Evolutionary conservation across 2,329 filamentous ascomycete genomes (phyloP), one percentile per base, ranked within the genome.

Genomic region (Aspergillus piperis): DNA sequence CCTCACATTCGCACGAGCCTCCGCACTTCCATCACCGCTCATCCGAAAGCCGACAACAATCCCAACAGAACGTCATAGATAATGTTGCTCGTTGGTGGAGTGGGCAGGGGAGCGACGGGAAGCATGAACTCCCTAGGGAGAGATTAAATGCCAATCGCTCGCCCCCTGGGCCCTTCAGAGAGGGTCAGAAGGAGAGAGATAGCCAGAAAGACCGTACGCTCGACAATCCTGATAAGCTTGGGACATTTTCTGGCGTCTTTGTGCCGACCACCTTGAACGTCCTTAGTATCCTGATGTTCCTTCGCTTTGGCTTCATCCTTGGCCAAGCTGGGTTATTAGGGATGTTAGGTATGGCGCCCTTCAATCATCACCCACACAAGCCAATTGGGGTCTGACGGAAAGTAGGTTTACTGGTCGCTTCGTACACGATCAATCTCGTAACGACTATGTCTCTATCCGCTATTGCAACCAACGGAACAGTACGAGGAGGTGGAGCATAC

Each of bases 231-330:
- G 78, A 83, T 67, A 95, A 95, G 77, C 82, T 96, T 59, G 90
- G 90, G 39, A 88, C 87, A 8, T 86, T 92, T 66, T 90, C 88
- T 3, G 90, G 90, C 7, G 90, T 96, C 51, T 96, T 92, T 73
- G 90, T 96, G 15, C 92, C 92, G 1, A 92, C 92, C n/a, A 93
- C 89, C 62, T 81, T 96, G 66, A 96, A 95, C 75, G 92, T 96
- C 44, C 79, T 96, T 66, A 94, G 90, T 68, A 96, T 96, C 75
- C 84, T 96, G 63, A 96, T 96, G 91, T 96, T 96, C 77, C 81
- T 96, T 68, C 86, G 92, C 21, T 96, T 96, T 74, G 91, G 92
- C 21, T 88, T 92, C 68, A 90, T 96, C 59, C 81, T 96, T 21
- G 92, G 91, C 8, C 89, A 94, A 71, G 84, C 89, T 63, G 92